These are phyloP conservation scores for Nannochloropsis gaditana DNA, from an alignment of 108 stramenopile species.

Conservation along the genomic window DNA sequence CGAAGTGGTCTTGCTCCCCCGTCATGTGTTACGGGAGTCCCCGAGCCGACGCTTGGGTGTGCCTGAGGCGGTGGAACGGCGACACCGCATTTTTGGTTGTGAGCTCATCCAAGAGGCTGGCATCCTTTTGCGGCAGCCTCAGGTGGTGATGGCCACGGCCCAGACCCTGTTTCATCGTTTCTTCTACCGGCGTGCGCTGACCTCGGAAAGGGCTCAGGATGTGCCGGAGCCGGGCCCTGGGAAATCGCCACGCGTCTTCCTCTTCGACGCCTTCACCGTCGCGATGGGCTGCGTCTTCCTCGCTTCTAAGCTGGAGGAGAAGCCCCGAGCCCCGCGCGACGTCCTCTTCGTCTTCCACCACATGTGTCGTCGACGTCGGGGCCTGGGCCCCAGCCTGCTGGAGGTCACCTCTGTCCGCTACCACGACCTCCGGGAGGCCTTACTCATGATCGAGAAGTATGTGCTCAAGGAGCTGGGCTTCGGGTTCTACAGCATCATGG, in stretches of 20 bases:
- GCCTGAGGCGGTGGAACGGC: constrained; percentile 46
- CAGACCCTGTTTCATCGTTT: constrained; percentile 52
- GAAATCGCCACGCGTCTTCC: not conserved
- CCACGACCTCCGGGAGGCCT: constrained; percentile 14
- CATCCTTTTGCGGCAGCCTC: constrained; percentile 45
- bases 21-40: constrained; percentile 32
- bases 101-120: constrained; percentile 53
- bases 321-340: constrained; percentile 40
- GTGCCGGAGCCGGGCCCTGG: not conserved
- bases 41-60: constrained; percentile 32
- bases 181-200: constrained; percentile 46
- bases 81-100: constrained; percentile 49
- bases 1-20: constrained; percentile 36
- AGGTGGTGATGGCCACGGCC: constrained; percentile 54
- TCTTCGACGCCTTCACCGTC: constrained; percentile 51
- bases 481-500: constrained; percentile 53
- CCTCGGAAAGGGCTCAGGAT: not conserved
- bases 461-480: constrained; percentile 56
- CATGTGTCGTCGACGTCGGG: constrained; percentile 40
- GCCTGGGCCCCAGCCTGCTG: constrained; percentile 2
- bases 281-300: constrained; percentile 55
- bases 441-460: constrained; percentile 45
- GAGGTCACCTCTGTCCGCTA: not conserved
- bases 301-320: constrained; percentile 52
- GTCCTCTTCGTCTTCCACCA: constrained; percentile 50